phyloP scores from a whole-genome alignment of 2,329 filamentous ascomycete species.

The Phialophora verrucosa region DNA sequence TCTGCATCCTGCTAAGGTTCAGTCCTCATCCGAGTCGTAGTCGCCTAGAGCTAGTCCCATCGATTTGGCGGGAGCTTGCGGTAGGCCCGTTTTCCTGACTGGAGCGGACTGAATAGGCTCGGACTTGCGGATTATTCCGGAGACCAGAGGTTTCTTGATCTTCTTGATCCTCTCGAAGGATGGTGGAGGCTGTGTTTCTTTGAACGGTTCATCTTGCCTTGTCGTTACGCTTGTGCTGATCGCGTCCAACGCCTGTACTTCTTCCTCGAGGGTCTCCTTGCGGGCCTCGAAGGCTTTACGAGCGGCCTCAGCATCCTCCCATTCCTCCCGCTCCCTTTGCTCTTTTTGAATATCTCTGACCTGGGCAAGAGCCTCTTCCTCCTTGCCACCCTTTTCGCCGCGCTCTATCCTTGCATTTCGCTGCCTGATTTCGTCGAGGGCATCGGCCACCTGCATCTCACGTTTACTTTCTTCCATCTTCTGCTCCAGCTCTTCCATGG shows the following conservation, averaged over 20 bases:
- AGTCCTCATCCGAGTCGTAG: constrained; percentile 39
- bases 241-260: constrained; percentile 53
- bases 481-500: constrained; percentile 92
- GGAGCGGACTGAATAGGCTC: constrained; percentile 14
- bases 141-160: constrained; percentile 82
- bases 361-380: constrained; percentile 61
- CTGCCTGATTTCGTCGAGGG: constrained; percentile 90
- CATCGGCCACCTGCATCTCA: constrained; percentile 97
- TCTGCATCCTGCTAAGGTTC: constrained; percentile 4
- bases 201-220: constrained; percentile 38
- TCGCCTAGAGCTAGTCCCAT: constrained; percentile 34
- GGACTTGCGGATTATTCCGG: constrained; percentile 77
- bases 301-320: constrained; percentile 83
- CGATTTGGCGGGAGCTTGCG: constrained; percentile 14
- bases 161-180: constrained; percentile 79
- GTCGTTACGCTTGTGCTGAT: constrained; percentile 43
- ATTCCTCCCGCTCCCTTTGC: constrained; percentile 70
- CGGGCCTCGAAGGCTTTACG: constrained; percentile 74
- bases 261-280: constrained; percentile 59
- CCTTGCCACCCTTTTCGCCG: constrained; percentile 69
- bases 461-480: constrained; percentile 91
- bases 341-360: constrained; percentile 62
- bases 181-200: constrained; percentile 53
- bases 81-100: constrained; percentile 11
- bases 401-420: constrained; percentile 87